A percentile compares a stretch with the other conserved stretches of the same genome.
Conservation (phyloP, 768 basidiomycete genomes). For the Hypholoma sublateritium region DNA sequence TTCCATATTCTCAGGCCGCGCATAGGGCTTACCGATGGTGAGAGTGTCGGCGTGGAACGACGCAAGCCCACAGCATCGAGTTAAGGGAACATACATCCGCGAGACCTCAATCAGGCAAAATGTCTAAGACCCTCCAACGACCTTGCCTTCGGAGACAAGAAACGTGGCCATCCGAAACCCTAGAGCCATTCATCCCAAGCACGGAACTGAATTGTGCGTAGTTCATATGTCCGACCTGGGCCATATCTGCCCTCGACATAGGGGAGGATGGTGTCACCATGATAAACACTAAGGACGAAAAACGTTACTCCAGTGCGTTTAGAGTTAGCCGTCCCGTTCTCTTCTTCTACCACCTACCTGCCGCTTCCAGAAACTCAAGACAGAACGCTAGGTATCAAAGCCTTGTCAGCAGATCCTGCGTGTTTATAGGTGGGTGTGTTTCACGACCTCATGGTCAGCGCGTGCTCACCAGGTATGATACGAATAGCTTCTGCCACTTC, state of each 20-base stretch:
- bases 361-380: not conserved
- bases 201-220: constrained; percentile 8
- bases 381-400: not conserved
- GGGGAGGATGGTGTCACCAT: not conserved
- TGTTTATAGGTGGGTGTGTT: constrained; percentile 15
- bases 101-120: constrained; percentile 11
- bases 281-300: constrained; percentile 6
- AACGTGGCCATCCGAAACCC: constrained; percentile 20
- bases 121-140: constrained; percentile 17
- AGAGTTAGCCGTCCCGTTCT: not conserved
- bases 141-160: not conserved
- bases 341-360: not conserved
- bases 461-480: constrained; percentile 16
- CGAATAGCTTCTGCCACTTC: constrained; percentile 11
- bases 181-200: constrained; percentile 4
- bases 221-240: constrained; percentile 4
- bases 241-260: not conserved
- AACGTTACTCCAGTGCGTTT: constrained; percentile 4
- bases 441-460: constrained; percentile 26
- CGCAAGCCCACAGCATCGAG: not conserved
- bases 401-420: constrained; percentile 4
- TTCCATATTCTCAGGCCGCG: not conserved
- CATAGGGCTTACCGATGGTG: not conserved
- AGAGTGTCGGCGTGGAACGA: not conserved
- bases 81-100: constrained; percentile 8